Percentiles rank a stretch among this genome's conserved stretches.
phyloP scores from a whole-genome alignment of 306 rosid genomes.

The Trichosanthes truncata region DNA sequence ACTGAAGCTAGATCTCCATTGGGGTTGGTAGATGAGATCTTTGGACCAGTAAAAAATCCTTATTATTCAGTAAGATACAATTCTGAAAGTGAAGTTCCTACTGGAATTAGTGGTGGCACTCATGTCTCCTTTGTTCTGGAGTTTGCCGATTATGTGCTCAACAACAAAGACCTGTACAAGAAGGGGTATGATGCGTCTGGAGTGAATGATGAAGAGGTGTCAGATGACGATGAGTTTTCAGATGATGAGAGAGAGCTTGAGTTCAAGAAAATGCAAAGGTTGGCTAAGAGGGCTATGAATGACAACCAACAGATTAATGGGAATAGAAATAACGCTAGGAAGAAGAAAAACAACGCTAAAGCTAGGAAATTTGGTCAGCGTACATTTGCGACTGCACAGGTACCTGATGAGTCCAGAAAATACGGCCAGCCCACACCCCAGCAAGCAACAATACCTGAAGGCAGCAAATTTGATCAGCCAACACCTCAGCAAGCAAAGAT shows the following conservation, averaged over 20 bases:
- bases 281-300: constrained; percentile 43
- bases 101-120: constrained; percentile 41
- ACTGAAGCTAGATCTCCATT: constrained; percentile 57
- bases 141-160: constrained; percentile 68
- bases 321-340: constrained; percentile 32
- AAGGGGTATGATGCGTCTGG: constrained; percentile 97
- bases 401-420: constrained; percentile 12
- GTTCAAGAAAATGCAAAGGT: constrained; percentile 41
- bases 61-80: constrained; percentile 71
- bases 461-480: constrained; percentile 19
- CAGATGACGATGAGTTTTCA: constrained; percentile 70
- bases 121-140: constrained; percentile 64
- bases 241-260: constrained; percentile 95
- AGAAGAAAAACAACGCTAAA: constrained; percentile 28
- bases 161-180: constrained; percentile 52
- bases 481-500: constrained; percentile 1
- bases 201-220: constrained; percentile 66
- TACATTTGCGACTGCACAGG: background rate
- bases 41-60: constrained; percentile 88
- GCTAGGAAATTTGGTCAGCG: constrained; percentile 20
- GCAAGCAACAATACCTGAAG: background rate
- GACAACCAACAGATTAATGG: constrained; percentile 33
- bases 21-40: constrained; percentile 82
- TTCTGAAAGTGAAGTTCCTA: constrained; percentile 72
- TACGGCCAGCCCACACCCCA: constrained; percentile 1